Evolutionary conservation across 2,329 filamentous ascomycete species (phyloP).

Genomic region (Neonectria coccinea): DNA sequence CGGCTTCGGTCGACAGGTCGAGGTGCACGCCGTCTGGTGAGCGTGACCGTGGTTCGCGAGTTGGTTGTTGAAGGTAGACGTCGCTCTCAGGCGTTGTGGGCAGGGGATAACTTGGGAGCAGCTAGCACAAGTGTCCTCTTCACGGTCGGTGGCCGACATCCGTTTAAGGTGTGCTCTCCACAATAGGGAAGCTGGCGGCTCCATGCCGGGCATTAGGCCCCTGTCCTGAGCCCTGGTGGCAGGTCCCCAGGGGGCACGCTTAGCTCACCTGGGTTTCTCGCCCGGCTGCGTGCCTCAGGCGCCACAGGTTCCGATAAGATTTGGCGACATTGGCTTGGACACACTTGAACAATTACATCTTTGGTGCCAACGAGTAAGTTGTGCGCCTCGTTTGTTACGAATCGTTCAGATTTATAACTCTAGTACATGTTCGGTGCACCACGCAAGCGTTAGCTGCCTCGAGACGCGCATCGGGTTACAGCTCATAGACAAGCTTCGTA

Average conservation of each 20-base stretch:
- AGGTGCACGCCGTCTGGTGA: constrained; percentile 37
- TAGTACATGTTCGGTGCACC: background rate
- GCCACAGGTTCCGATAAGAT: background rate
- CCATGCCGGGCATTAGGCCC: background rate
- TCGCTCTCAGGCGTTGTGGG: constrained; percentile 42
- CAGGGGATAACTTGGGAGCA: constrained; percentile 40
- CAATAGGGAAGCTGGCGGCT: constrained; percentile 12
- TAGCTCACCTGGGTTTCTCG: background rate
- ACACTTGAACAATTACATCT: background rate
- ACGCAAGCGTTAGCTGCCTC: background rate
- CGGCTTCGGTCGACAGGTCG: constrained; percentile 32
- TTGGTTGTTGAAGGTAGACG: constrained; percentile 35
- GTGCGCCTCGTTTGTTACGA: background rate
- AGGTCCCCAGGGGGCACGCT: background rate
- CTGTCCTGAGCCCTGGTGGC: background rate
- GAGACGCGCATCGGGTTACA: background rate
- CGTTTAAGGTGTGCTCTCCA: constrained; percentile 45
- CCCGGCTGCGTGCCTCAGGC: background rate
- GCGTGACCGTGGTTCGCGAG: constrained; percentile 30
- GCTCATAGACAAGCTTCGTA: constrained; percentile 55
- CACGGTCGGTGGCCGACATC: constrained; percentile 32
- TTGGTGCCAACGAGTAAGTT: background rate
- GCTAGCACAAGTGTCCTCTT: constrained; percentile 50
- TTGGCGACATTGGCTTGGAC: background rate
- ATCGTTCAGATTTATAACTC: background rate